A percentile compares a stretch with the other conserved stretches of the same genome.
Evolutionary conservation across 1,284 basidiomycete species (phyloP).

Genomic region (Marasmius sp.): DNA sequence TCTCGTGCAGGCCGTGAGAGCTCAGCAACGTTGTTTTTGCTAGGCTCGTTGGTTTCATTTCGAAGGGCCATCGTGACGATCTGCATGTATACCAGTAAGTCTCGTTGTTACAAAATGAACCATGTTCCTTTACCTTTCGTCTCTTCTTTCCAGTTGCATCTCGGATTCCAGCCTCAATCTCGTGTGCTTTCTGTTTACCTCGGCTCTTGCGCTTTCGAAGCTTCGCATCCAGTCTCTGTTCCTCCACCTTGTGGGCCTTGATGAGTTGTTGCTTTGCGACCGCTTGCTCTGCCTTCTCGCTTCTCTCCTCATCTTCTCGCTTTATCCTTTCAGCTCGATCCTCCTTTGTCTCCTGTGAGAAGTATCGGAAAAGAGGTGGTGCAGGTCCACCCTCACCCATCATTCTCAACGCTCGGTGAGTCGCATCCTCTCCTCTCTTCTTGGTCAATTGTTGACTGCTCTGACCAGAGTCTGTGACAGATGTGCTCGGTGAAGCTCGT

Average conservation of each 20-base stretch:
- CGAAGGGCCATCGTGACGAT: not conserved
- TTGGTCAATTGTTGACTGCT: too few species aligned
- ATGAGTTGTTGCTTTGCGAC: not conserved
- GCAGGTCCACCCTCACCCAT: too few species aligned
- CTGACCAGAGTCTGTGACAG: too few species aligned
- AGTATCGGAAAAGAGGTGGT: too few species aligned
- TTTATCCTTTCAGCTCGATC: too few species aligned
- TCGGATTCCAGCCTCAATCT: slow-evolving; percentile 18
- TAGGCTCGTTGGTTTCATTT: not conserved
- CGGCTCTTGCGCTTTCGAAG: slow-evolving; percentile 14
- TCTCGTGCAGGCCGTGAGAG: not conserved
- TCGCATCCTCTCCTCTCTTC: too few species aligned
- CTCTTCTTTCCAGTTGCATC: slow-evolving; percentile 18
- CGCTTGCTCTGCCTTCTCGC: not conserved
- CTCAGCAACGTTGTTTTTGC: not conserved
- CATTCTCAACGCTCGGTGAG: too few species aligned
- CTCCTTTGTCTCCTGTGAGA: too few species aligned
- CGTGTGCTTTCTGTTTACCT: not conserved
- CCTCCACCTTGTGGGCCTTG: not conserved
- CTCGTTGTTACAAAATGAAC: too few species aligned
- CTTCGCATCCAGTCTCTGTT: not conserved
- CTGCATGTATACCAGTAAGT: not conserved
- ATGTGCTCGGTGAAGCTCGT: too few species aligned
- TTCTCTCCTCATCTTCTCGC: not conserved
- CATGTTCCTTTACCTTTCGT: not conserved